These are phyloP conservation scores for Tephrocybe sp. DNA, from an alignment of 768 basidiomycete species.

Conservation along the genomic window DNA sequence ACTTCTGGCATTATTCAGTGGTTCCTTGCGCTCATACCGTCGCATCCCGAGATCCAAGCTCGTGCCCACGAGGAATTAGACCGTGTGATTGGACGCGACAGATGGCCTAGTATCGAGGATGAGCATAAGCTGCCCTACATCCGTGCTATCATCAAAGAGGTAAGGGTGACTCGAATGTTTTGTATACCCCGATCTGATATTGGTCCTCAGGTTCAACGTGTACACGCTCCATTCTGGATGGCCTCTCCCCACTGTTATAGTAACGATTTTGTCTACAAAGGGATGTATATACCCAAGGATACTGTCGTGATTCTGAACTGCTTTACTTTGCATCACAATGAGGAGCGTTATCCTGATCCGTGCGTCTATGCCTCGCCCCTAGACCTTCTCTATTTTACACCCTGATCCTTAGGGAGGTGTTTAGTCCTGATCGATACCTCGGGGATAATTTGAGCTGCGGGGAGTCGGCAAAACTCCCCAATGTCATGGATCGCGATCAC, in stretches of 20 bases:
- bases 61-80: conserved; percentile 28
- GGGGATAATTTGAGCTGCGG: conserved; percentile 32
- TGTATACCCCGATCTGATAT: conserved; percentile 11
- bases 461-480: too few species aligned
- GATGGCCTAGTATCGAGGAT: conserved; percentile 28
- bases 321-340: conserved; percentile 35
- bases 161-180: background rate
- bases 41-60: conserved; percentile 24
- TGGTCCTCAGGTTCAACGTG: too few species aligned
- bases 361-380: conserved; percentile 1
- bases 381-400: background rate
- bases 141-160: conserved; percentile 29
- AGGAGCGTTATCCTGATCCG: conserved; percentile 36
- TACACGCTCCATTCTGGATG: conserved; percentile 38
- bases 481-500: too few species aligned
- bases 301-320: conserved; percentile 37
- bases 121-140: conserved; percentile 32
- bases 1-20: conserved; percentile 34
- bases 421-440: conserved; percentile 43
- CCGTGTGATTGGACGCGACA: conserved; percentile 26
- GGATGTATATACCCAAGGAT: conserved; percentile 39
- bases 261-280: conserved; percentile 38
- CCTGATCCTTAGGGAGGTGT: conserved; percentile 1
- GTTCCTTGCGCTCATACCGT: conserved; percentile 33
- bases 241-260: conserved; percentile 35